These are phyloP conservation scores for Metarhizium rileyi DNA, from an alignment of 2,329 filamentous ascomycete genomes.

Conservation along the genomic window DNA sequence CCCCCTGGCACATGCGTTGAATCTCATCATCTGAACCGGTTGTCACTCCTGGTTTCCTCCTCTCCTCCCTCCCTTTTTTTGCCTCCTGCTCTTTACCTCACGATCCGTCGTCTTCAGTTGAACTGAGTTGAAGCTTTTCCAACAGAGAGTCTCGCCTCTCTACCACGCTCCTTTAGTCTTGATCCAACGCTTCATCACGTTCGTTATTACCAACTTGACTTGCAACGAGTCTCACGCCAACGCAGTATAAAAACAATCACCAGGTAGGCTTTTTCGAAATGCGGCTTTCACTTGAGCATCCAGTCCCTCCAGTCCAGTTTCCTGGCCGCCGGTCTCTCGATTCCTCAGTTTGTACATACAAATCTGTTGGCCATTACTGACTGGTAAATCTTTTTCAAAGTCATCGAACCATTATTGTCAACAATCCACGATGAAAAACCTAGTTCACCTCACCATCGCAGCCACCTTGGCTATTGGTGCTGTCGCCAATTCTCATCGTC, in stretches of 20 bases:
- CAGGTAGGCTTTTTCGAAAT: background rate
- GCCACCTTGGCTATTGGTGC: constrained; percentile 42
- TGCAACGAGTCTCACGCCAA: constrained; percentile 9
- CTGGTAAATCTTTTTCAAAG: background rate
- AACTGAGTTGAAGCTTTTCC: constrained; percentile 30
- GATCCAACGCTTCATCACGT: constrained; percentile 17
- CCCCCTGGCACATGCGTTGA: background rate
- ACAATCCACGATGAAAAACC: constrained; percentile 9
- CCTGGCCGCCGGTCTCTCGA: background rate
- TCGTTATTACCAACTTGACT: constrained; percentile 20
- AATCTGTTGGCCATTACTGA: background rate
- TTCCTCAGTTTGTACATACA: background rate
- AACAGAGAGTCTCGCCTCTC: constrained; percentile 46
- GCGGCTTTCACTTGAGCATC: background rate
- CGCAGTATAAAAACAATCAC: background rate
- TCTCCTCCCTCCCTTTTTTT: constrained; percentile 9
- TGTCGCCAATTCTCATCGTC: constrained; percentile 51
- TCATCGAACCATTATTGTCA: background rate
- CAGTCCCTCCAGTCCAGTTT: background rate
- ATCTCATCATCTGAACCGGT: background rate
- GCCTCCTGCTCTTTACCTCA: constrained; percentile 11
- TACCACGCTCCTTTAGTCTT: constrained; percentile 43
- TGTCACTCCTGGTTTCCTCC: constrained; percentile 6
- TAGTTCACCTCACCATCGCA: constrained; percentile 38
- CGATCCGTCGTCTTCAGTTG: constrained; percentile 15